phyloP scores from a whole-genome alignment of 1,284 basidiomycete genomes.

The Hymenochaete sp. region DNA sequence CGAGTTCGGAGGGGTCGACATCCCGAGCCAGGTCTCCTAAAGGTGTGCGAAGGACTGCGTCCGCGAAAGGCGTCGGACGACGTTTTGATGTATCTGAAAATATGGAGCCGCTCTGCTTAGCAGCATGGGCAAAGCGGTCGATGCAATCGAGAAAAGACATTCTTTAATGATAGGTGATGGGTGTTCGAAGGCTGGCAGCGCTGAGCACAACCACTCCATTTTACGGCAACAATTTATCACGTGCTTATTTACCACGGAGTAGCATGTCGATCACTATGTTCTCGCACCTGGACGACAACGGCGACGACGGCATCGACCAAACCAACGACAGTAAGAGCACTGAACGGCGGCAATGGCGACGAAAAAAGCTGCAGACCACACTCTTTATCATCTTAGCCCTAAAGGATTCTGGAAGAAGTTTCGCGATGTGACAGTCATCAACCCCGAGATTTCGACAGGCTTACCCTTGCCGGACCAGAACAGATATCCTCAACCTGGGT shows the following conservation, averaged over 20 bases:
- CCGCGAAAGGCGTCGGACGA: constrained; percentile 17
- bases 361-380: constrained; percentile 72
- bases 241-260: too few species aligned
- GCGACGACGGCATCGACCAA: too few species aligned
- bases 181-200: too few species aligned
- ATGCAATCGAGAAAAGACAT: constrained; percentile 15
- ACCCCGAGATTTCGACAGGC: constrained; percentile 88
- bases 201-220: too few species aligned
- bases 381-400: constrained; percentile 79
- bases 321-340: too few species aligned
- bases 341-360: constrained; percentile 68
- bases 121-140: constrained; percentile 17
- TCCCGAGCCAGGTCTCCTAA: constrained; percentile 64
- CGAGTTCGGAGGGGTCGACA: constrained; percentile 55
- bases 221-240: too few species aligned
- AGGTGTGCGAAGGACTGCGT: constrained; percentile 49
- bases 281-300: too few species aligned
- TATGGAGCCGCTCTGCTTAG: constrained; percentile 8
- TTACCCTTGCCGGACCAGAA: constrained; percentile 70
- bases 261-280: too few species aligned
- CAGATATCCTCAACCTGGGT: constrained; percentile 81
- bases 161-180: too few species aligned
- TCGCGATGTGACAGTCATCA: constrained; percentile 67
- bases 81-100: constrained; percentile 1
- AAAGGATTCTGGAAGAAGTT: constrained; percentile 95